Conservation (phyloP, 2,329 filamentous ascomycete genomes). For the Claviceps pazoutovae region DNA sequence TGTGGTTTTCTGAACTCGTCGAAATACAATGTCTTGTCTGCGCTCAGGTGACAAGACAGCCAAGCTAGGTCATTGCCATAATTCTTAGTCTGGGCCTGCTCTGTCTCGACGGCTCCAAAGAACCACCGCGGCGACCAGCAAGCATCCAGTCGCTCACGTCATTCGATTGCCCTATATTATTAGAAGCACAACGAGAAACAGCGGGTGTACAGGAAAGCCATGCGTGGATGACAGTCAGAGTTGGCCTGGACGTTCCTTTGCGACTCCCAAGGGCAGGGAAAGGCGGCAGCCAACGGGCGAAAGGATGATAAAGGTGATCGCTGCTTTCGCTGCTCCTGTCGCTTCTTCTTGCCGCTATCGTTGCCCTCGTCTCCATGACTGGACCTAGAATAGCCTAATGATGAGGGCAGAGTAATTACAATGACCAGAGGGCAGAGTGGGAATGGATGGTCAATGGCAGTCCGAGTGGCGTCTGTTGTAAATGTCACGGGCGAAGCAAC, state of each 20-base stretch:
- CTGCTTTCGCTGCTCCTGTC: slow-evolving; percentile 1
- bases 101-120: slow-evolving; percentile 65
- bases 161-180: slow-evolving; percentile 38
- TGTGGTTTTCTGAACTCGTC: slow-evolving; percentile 32
- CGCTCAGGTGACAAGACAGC: slow-evolving; percentile 36
- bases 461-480: slow-evolving; percentile 51
- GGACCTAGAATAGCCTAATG: slow-evolving; percentile 38
- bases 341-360: slow-evolving; percentile 23
- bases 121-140: slow-evolving; percentile 73
- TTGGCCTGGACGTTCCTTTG: slow-evolving; percentile 86
- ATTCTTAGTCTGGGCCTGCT: slow-evolving; percentile 60
- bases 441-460: slow-evolving; percentile 44
- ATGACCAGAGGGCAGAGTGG: slow-evolving; percentile 40
- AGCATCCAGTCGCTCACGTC: slow-evolving; percentile 63
- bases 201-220: slow-evolving; percentile 89
- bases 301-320: slow-evolving; percentile 21
- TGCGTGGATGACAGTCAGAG: slow-evolving; percentile 80
- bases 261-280: slow-evolving; percentile 68
- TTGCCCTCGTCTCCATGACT: slow-evolving; percentile 11
- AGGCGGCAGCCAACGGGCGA: slow-evolving; percentile 27
- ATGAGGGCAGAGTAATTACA: slow-evolving; percentile 47
- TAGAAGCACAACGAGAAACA: slow-evolving; percentile 17
- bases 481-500: slow-evolving; percentile 45
- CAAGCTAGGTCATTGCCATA: slow-evolving; percentile 30
- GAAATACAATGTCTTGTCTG: slow-evolving; percentile 63